phyloP scores from a whole-genome alignment of 768 basidiomycete genomes.

The Leccinum incarnatum region DNA sequence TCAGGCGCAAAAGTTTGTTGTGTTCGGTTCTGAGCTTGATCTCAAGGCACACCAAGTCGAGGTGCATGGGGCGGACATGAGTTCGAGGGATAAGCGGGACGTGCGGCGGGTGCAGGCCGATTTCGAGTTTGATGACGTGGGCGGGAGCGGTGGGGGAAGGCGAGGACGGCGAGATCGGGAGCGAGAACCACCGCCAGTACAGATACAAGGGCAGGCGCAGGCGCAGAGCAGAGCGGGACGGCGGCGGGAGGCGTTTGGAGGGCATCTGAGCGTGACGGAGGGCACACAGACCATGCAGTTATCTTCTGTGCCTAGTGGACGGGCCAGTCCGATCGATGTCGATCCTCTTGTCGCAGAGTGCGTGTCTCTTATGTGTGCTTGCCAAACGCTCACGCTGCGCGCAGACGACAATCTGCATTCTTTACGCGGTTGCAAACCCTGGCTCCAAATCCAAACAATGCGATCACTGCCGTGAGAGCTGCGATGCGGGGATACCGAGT shows the following conservation, averaged over 20 bases:
- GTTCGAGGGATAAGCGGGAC: constrained; percentile 63
- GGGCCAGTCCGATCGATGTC: constrained; percentile 39
- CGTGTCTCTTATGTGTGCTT: constrained; percentile 18
- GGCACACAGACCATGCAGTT: constrained; percentile 12
- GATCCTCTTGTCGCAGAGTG: constrained; percentile 59
- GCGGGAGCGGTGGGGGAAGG: constrained; percentile 36
- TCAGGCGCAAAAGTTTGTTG: constrained; percentile 88
- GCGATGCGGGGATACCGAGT: constrained; percentile 76
- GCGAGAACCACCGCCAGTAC: constrained; percentile 33
- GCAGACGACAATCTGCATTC: constrained; percentile 66
- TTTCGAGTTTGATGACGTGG: constrained; percentile 66
- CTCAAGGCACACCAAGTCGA: constrained; percentile 90
- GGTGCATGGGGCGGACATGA: constrained; percentile 75
- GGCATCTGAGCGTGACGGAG: constrained; percentile 47
- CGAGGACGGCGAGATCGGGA: constrained; percentile 49
- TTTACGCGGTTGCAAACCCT: constrained; percentile 58
- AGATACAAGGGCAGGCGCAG: constrained; percentile 14
- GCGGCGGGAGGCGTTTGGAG: constrained; percentile 63
- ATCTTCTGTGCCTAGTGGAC: constrained; percentile 22
- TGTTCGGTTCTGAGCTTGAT: constrained; percentile 85
- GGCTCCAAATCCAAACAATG: constrained; percentile 55
- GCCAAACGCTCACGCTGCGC: neutral
- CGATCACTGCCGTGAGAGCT: constrained; percentile 62
- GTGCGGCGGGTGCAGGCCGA: constrained; percentile 62
- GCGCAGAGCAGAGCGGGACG: constrained; percentile 34